A percentile compares a stretch with the other conserved stretches of the same genome.
Conservation (phyloP, 2,329 filamentous ascomycete species). For the Colletotrichum sp. region DNA sequence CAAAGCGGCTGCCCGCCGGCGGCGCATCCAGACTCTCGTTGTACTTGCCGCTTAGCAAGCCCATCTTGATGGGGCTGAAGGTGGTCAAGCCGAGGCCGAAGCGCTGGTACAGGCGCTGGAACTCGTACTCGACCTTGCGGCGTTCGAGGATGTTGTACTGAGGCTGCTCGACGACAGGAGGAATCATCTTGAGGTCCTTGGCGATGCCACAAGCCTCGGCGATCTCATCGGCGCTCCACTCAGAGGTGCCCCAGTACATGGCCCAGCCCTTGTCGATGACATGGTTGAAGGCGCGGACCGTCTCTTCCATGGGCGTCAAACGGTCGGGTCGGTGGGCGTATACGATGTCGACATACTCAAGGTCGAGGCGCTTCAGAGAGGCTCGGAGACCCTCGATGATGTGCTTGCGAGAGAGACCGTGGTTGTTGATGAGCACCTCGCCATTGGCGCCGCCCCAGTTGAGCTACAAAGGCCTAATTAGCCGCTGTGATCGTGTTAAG, state of each 20-base stretch:
- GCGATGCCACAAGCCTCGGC: conserved; percentile 65
- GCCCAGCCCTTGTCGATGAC: conserved; percentile 72
- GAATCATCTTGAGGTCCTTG: conserved; percentile 64
- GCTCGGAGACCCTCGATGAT: conserved; percentile 64
- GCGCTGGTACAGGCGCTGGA: conserved; percentile 63
- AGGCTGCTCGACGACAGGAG: conserved; percentile 70
- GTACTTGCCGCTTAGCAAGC: conserved; percentile 71
- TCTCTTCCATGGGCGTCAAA: conserved; percentile 73
- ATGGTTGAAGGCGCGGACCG: conserved; percentile 73
- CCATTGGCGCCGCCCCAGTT: conserved; percentile 70
- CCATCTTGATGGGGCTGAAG: conserved; percentile 63
- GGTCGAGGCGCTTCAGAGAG: conserved; percentile 60
- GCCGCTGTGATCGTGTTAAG: not conserved
- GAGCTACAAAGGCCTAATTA: conserved; percentile 39
- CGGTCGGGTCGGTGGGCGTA: conserved; percentile 74
- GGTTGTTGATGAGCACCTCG: conserved; percentile 65
- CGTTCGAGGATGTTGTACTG: conserved; percentile 70
- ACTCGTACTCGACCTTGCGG: conserved; percentile 68
- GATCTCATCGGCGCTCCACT: conserved; percentile 75
- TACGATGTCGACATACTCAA: conserved; percentile 71
- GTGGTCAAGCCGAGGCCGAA: conserved; percentile 65
- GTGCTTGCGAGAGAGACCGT: conserved; percentile 65
- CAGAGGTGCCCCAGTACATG: conserved; percentile 75
- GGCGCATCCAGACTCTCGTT: conserved; percentile 58
- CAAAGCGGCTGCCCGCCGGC: conserved; percentile 62